phyloP scores from a whole-genome alignment of 2,329 filamentous ascomycete genomes.

The Verruconis gallopava region DNA sequence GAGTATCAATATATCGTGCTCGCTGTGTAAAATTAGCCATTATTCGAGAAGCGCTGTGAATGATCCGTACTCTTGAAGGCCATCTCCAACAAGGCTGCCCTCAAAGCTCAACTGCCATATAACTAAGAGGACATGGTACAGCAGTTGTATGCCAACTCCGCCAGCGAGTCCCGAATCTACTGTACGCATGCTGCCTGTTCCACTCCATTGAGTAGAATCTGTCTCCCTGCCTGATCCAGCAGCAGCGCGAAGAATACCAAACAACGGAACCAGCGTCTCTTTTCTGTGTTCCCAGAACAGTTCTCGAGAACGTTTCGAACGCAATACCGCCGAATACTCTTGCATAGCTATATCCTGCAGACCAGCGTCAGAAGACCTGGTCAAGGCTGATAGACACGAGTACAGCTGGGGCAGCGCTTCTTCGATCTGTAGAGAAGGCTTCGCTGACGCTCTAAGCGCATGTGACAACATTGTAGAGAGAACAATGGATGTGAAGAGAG shows the following conservation, averaged over 20 bases:
- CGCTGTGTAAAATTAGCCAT: constrained; percentile 37
- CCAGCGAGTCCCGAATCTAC: constrained; percentile 55
- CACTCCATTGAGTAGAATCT: constrained; percentile 45
- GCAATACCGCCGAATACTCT: constrained; percentile 74
- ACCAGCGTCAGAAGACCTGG: constrained; percentile 74
- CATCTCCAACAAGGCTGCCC: constrained; percentile 53
- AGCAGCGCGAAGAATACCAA: constrained; percentile 65
- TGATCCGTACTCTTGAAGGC: constrained; percentile 69
- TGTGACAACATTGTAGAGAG: constrained; percentile 65
- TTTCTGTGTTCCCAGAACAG: constrained; percentile 86
- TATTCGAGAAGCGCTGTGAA: not conserved
- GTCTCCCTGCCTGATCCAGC: constrained; percentile 55
- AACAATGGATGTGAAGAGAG: constrained; percentile 78
- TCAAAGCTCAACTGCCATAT: constrained; percentile 97
- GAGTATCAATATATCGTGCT: constrained; percentile 82
- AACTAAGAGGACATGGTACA: constrained; percentile 88
- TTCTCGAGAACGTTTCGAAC: constrained; percentile 58
- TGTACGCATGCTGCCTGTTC: constrained; percentile 44
- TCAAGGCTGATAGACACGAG: constrained; percentile 71
- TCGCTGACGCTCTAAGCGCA: constrained; percentile 48
- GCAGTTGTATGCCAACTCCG: constrained; percentile 78
- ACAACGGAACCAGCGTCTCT: constrained; percentile 69
- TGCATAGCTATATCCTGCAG: constrained; percentile 93
- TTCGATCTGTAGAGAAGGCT: constrained; percentile 48
- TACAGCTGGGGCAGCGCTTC: constrained; percentile 72